These are phyloP conservation scores for Monilinia fructicola DNA, from an alignment of 2,329 filamentous ascomycete species.

Conservation along the genomic window DNA sequence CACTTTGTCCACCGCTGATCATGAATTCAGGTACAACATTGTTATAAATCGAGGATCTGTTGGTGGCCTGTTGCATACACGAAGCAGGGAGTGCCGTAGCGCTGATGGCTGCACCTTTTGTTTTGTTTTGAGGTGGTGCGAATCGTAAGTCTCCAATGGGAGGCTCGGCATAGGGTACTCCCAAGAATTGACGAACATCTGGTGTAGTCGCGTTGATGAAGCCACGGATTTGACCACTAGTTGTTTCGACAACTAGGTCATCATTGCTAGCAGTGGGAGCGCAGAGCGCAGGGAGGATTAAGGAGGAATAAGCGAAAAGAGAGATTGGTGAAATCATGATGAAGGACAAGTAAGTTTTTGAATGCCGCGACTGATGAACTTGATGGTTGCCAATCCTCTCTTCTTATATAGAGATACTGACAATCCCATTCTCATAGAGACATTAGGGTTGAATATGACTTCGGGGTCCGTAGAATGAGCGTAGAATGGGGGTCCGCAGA, in stretches of 20 bases:
- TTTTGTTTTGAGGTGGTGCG: constrained; percentile 35
- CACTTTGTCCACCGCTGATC: constrained; percentile 24
- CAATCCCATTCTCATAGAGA: too few species aligned
- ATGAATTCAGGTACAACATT: neutral
- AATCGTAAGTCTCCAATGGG: constrained; percentile 43
- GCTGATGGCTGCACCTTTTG: constrained; percentile 22
- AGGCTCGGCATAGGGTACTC: constrained; percentile 44
- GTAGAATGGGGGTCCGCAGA: neutral
- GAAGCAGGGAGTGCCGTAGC: constrained; percentile 30
- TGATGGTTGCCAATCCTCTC: neutral
- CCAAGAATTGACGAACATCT: constrained; percentile 40
- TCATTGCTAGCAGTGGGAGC: neutral
- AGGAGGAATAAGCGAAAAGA: neutral
- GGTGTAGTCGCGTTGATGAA: constrained; percentile 29
- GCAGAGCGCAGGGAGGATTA: neutral
- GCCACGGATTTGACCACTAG: constrained; percentile 27
- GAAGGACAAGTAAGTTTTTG: neutral
- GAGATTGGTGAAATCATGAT: neutral
- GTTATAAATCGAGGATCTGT: constrained; percentile 25
- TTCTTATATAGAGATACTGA: neutral
- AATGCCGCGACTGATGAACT: neutral
- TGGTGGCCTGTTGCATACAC: constrained; percentile 28
- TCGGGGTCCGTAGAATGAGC: neutral
- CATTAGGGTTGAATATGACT: too few species aligned
- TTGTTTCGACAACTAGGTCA: constrained; percentile 26